Percentiles rank a stretch among this genome's conserved stretches.
Conservation (phyloP, 805 yeast genomes). For the Candida caryicola region DNA sequence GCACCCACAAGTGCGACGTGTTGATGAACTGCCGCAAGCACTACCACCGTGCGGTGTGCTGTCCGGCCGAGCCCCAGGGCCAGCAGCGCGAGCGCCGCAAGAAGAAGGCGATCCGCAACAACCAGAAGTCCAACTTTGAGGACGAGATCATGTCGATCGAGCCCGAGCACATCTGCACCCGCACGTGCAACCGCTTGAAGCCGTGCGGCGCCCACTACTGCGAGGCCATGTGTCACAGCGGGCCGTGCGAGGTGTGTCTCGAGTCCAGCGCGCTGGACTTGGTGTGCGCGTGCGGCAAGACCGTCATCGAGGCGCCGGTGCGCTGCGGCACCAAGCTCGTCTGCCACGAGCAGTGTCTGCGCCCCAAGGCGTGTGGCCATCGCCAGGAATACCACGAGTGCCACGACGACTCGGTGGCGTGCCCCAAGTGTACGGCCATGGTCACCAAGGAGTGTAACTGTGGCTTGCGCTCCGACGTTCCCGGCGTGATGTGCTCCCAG, state of each 20-base stretch:
- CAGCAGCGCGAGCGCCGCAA: constrained; percentile 51
- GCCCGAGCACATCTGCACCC: constrained; percentile 70
- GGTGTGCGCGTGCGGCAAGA: constrained; percentile 77
- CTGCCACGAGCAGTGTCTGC: constrained; percentile 64
- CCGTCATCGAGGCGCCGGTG: constrained; percentile 77
- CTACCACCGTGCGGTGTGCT: constrained; percentile 66
- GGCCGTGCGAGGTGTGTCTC: constrained; percentile 76
- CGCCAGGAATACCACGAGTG: constrained; percentile 67
- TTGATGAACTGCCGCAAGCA: constrained; percentile 79
- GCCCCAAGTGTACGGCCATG: constrained; percentile 73
- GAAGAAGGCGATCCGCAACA: constrained; percentile 49
- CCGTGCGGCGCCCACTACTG: constrained; percentile 67
- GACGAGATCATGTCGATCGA: constrained; percentile 63
- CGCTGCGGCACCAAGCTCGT: constrained; percentile 71
- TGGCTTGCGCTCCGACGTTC: constrained; percentile 48
- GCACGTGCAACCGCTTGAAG: constrained; percentile 58
- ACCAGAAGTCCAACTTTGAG: constrained; percentile 33
- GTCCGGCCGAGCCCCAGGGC: constrained; percentile 65
- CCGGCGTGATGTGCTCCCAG: constrained; percentile 70
- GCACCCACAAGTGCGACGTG: constrained; percentile 71
- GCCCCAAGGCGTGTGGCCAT: constrained; percentile 68
- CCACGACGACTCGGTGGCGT: constrained; percentile 59
- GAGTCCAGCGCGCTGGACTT: constrained; percentile 79
- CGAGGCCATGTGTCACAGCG: constrained; percentile 69
- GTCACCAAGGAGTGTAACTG: constrained; percentile 62